phyloP scores from a whole-genome alignment of 1,284 basidiomycete genomes.

The Ustilago sp. region DNA sequence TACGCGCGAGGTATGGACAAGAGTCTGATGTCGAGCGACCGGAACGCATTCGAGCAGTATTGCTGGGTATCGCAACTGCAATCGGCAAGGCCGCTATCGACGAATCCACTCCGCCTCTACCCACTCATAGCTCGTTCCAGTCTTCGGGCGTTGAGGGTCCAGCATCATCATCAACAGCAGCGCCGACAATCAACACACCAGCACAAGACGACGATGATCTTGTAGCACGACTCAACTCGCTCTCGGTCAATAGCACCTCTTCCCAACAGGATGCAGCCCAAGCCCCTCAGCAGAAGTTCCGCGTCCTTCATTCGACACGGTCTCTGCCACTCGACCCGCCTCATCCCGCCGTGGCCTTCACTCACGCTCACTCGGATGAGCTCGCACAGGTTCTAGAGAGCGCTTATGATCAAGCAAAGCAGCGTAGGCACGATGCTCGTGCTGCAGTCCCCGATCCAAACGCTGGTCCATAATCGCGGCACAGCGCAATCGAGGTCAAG shows the following conservation, averaged over 20 bases:
- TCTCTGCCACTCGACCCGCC: conserved; percentile 52
- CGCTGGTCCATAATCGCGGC: background rate
- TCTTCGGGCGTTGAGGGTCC: background rate
- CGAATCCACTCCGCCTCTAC: conserved; percentile 14
- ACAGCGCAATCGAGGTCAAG: background rate
- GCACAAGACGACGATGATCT: conserved; percentile 41
- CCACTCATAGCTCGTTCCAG: conserved; percentile 10
- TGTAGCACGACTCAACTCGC: conserved; percentile 41
- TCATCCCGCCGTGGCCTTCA: conserved; percentile 48
- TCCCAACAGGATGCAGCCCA: background rate
- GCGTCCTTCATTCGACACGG: conserved; percentile 39
- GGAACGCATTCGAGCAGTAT: conserved; percentile 63
- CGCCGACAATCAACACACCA: background rate
- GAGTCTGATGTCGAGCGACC: conserved; percentile 67
- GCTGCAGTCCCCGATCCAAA: background rate
- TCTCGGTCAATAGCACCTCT: conserved; percentile 28
- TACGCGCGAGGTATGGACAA: conserved; percentile 66
- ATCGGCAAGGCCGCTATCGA: conserved; percentile 35
- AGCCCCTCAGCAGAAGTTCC: conserved; percentile 24
- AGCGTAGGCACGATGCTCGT: conserved; percentile 24
- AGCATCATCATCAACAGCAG: background rate
- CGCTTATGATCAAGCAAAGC: conserved; percentile 43
- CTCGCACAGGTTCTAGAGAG: conserved; percentile 31
- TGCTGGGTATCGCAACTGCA: conserved; percentile 59
- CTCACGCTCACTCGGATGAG: conserved; percentile 52